phyloP scores from a whole-genome alignment of 139 green algal genomes.

The Chlorella sp. region DNA sequence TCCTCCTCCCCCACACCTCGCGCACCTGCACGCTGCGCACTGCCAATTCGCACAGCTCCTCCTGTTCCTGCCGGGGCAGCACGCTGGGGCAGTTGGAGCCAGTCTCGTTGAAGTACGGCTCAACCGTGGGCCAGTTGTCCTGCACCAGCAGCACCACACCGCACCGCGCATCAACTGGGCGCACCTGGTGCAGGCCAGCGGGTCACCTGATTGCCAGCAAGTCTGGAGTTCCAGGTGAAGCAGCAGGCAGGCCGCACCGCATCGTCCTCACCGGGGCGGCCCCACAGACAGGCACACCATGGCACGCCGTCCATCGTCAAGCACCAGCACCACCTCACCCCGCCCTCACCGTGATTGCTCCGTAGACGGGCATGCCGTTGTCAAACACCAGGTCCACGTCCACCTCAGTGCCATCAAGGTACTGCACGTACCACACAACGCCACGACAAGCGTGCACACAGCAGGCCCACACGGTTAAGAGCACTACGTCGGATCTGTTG shows the following conservation, averaged over 20 bases:
- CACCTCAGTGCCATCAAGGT: constrained; percentile 77
- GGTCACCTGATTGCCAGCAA: too few species aligned
- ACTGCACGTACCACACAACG: constrained; percentile 22
- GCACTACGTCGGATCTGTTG: too few species aligned
- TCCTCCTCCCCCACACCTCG: constrained; percentile 3
- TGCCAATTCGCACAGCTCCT: constrained; percentile 68
- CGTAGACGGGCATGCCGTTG: constrained; percentile 72
- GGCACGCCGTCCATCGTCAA: too few species aligned
- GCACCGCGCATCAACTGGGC: not conserved
- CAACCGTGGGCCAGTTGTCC: constrained; percentile 65
- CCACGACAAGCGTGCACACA: not conserved
- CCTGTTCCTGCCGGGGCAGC: constrained; percentile 63
- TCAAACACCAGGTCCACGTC: constrained; percentile 74
- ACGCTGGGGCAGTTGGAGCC: constrained; percentile 82
- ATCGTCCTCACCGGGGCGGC: too few species aligned
- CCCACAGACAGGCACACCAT: too few species aligned
- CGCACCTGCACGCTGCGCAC: constrained; percentile 57
- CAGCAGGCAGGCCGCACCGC: too few species aligned
- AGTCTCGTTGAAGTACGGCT: constrained; percentile 95
- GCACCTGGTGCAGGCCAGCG: not conserved
- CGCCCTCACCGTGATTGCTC: constrained; percentile 63
- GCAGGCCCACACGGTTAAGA: not conserved
- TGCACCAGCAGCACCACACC: not conserved
- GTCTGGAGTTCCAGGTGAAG: too few species aligned
- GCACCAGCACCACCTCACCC: too few species aligned